Percentiles rank a stretch among this genome's conserved stretches.
phyloP scores from a whole-genome alignment of 1,284 basidiomycete species.

The Ganoderma boninense region DNA sequence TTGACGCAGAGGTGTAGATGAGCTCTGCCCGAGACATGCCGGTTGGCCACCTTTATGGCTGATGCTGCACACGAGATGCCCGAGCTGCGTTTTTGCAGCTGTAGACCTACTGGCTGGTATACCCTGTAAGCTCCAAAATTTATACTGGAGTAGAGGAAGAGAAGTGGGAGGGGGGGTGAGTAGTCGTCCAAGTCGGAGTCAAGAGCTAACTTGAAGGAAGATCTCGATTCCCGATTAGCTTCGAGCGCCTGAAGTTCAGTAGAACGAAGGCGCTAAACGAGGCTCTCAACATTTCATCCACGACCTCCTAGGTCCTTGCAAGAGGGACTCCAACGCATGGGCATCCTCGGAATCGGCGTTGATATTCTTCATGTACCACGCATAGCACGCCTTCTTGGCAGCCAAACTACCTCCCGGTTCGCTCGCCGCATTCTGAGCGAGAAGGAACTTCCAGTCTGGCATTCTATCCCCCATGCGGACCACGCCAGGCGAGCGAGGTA shows the following conservation, averaged over 20 bases:
- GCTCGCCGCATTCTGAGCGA: constrained; percentile 71
- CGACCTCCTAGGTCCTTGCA: neutral
- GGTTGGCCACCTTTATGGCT: neutral
- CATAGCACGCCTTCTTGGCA: constrained; percentile 61
- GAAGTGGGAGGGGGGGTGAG: constrained; percentile 24
- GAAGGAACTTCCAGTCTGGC: constrained; percentile 58
- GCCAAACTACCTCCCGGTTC: constrained; percentile 58
- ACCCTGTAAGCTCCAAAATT: neutral
- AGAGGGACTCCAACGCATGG: constrained; percentile 45
- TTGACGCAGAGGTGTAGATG: constrained; percentile 82
- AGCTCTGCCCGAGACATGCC: constrained; percentile 47
- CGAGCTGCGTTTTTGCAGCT: too few relatives aligned
- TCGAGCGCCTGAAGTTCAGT: constrained; percentile 15
- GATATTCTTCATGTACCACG: constrained; percentile 80
- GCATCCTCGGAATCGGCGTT: constrained; percentile 79
- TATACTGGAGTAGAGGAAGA: constrained; percentile 6
- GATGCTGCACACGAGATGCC: neutral
- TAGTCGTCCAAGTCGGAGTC: neutral
- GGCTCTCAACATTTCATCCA: neutral
- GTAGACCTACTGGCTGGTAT: too few relatives aligned
- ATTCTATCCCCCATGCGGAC: constrained; percentile 39
- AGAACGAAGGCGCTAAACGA: constrained; percentile 10
- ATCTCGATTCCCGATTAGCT: constrained; percentile 25
- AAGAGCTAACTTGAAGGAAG: neutral
- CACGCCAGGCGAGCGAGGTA: constrained; percentile 50